Conservation (phyloP, 2,329 filamentous ascomycete genomes). For the Ustulina deusta region DNA sequence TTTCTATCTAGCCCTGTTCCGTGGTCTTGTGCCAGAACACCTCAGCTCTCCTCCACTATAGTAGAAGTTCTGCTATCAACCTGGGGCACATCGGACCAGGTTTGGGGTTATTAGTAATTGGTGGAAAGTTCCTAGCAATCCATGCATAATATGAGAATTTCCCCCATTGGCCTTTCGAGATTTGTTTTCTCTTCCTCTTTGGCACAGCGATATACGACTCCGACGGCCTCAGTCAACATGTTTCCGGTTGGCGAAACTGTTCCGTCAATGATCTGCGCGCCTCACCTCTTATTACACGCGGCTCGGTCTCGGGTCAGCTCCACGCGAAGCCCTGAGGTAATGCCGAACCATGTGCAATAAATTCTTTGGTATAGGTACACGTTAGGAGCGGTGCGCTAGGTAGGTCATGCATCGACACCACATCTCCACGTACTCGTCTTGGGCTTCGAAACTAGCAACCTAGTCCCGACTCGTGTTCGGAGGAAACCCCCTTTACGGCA, state of each 20-base stretch:
- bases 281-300: constrained; percentile 9
- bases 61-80: neutral
- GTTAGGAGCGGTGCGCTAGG: neutral
- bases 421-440: constrained; percentile 18
- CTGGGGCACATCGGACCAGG: neutral
- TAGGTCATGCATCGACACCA: too few relatives aligned
- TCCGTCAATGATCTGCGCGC: constrained; percentile 22
- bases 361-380: constrained; percentile 17
- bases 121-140: constrained; percentile 32
- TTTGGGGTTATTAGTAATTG: constrained; percentile 21
- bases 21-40: neutral
- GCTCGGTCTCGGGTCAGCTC: constrained; percentile 34
- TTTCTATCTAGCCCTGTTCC: neutral
- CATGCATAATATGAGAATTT: constrained; percentile 18
- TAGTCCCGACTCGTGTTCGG: constrained; percentile 35
- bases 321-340: constrained; percentile 21
- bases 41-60: neutral
- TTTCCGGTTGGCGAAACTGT: constrained; percentile 8
- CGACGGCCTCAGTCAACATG: constrained; percentile 14
- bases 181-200: constrained; percentile 7
- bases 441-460: constrained; percentile 18
- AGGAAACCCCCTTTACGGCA: constrained; percentile 20
- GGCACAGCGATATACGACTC: neutral
- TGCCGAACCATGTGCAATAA: constrained; percentile 24
- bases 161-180: constrained; percentile 21